Evolutionary conservation across 2,329 filamentous ascomycete species (phyloP).

Genomic region (Hyphodiscus sp.): DNA sequence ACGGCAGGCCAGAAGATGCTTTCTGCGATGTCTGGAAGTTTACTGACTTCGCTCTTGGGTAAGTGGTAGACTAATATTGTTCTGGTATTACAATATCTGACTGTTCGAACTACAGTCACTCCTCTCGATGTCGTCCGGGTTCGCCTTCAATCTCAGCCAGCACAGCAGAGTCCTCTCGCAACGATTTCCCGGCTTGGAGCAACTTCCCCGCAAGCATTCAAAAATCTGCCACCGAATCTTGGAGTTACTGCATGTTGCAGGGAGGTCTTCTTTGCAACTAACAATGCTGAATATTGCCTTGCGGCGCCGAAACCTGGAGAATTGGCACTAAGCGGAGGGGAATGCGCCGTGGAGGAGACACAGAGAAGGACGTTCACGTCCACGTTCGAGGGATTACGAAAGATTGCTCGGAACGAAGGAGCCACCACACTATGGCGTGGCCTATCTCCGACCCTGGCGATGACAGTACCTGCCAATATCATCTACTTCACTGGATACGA

Average conservation of each 20-base stretch:
- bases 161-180: slow-evolving; percentile 39
- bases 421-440: slow-evolving; percentile 83
- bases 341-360: slow-evolving; percentile 83
- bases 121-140: slow-evolving; percentile 96
- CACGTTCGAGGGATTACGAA: slow-evolving; percentile 84
- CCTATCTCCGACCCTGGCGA: slow-evolving; percentile 85
- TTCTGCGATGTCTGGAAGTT: slow-evolving; percentile 83
- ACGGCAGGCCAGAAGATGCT: slow-evolving; percentile 89
- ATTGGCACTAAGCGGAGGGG: slow-evolving; percentile 39
- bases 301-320: slow-evolving; percentile 26
- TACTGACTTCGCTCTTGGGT: slow-evolving; percentile 87
- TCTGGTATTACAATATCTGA: not conserved
- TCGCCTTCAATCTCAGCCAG: slow-evolving; percentile 79
- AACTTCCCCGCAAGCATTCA: slow-evolving; percentile 47
- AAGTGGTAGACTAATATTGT: slow-evolving; percentile 18
- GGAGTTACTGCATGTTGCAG: slow-evolving; percentile 93
- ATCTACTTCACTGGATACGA: slow-evolving; percentile 99
- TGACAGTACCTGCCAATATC: slow-evolving; percentile 92
- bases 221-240: slow-evolving; percentile 70
- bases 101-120: slow-evolving; percentile 55
- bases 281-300: slow-evolving; percentile 58
- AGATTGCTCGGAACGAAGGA: slow-evolving; percentile 93
- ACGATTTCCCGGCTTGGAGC: slow-evolving; percentile 49
- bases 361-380: slow-evolving; percentile 80
- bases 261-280: slow-evolving; percentile 94